Base-by-base conservation (phyloP, 179 eudicot genomes). In the Carnegiea gigantea region DNA sequence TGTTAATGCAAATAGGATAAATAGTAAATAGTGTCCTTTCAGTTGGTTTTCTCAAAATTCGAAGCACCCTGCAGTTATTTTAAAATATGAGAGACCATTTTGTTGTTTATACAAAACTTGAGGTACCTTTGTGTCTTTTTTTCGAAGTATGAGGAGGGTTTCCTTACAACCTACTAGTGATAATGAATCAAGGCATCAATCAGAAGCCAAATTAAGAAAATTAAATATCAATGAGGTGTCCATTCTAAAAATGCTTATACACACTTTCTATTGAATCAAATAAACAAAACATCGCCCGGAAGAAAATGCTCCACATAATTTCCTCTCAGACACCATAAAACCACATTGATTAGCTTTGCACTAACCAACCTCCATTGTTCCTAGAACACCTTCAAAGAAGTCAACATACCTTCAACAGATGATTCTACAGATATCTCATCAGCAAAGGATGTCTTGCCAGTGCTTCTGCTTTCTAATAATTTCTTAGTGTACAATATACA, bases 401-500 rank as follows among this genome's bases (percentile, higher is more conserved):
- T 30, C 33, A 28, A 23, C 36, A 33, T 60, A 10, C 28, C 76
- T 33, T 68, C 54, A 70, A 51, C 14, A 71, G 33, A 79, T 15
- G 82, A 72, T 9, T 24, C 15, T 75, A 3, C 53, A 49, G 46
- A 57, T 9, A 24, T 65, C 70, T 24, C 36, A 65, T 26, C 70
- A 70, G 76, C 44, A 48, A 36, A 79, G 49, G 49, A 46, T 43
- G 49, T 10, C 24, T 17, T 38, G 68, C 53, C 17, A 67, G 36
- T 33, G 36, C 36, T 33, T 33, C 71, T 79, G 65, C 76, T 24
- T 65, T 76, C 79, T 79, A 2, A 26, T 49, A 59, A 75, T 33
- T 33, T 33, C 2, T 33, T 33, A 33, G 36, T 33, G 82, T 57
- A 82, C 80, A 82, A 82, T 82, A 33, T 82, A 85, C 87, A 82